Evolutionary conservation across 495 filamentous ascomycete species (phyloP), one percentile per base, ranked within the genome.

Genomic region (Trichoderma gamsii): DNA sequence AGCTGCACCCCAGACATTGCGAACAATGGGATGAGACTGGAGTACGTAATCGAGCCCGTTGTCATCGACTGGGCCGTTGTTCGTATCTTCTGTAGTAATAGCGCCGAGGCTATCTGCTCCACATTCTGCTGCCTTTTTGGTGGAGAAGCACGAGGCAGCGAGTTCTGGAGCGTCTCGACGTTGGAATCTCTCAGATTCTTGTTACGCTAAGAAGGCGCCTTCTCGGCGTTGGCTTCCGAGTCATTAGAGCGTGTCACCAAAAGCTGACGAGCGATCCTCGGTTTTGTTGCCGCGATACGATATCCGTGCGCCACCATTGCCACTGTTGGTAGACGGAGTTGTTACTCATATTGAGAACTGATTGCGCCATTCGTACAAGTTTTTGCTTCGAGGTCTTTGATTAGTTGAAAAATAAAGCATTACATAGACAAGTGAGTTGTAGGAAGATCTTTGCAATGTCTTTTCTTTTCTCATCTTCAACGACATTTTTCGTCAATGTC

Each of bases 201-300:
- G 7, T 2, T 13, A 1, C 56, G 4, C 23, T 23, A 21, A 5
- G 23, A 32, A 61, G 23, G 56, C 56, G 49, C 49, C 25, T 52
- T 61, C 56, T 61, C 56, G 56, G 56, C 27, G 27, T 29, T 32
- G 56, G 25, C 56, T 61, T 61, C 56, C 56, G 56, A 61, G 56
- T 61, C 56, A 32, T 61, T 38, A 13, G 56, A 35, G 27, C 56
- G 2, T 21, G 56, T 61, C 27, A 9, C 56, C 56, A 32, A 29
- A 29, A 61, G 56, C 23, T 61, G 56, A 61, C 9, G 11, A 25
- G 11, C 11, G 25, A 3, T 25, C 18, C 35, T 38, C 35, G 21
- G 49, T 21, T 21, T 52, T 32, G 23, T 61, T 27, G 56, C 52
- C 25, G 29, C 56, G 1, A 4, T 29, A 29, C 9, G 56, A 5